Percentiles rank a stretch among this genome's conserved stretches.
Conservation (phyloP, 192 early-diverging fungal species). For the Coemansia sp. region DNA sequence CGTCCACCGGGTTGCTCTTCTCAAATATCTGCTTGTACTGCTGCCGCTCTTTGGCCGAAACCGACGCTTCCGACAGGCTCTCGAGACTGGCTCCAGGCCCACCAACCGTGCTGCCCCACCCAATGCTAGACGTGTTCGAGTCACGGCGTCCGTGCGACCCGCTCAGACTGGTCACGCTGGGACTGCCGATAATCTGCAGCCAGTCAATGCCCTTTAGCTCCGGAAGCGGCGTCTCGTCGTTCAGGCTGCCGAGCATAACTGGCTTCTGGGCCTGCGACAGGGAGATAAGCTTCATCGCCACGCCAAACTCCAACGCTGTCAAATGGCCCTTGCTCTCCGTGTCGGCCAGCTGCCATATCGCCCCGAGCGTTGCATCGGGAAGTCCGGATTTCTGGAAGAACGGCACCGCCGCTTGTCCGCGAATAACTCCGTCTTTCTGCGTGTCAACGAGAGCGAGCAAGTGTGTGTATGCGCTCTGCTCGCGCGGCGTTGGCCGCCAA, state of each 20-base stretch:
- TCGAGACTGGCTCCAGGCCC: conserved; percentile 6
- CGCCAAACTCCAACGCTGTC: conserved; percentile 68
- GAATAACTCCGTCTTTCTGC: conserved; percentile 63
- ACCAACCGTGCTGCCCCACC: conserved; percentile 29
- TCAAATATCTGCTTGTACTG: conserved; percentile 66
- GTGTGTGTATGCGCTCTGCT: conserved; percentile 62
- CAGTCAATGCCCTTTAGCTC: conserved; percentile 59
- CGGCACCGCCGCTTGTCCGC: conserved; percentile 66
- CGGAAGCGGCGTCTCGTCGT: conserved; percentile 56
- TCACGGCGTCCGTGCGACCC: conserved; percentile 24
- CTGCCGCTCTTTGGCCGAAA: conserved; percentile 56
- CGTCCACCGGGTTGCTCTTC: conserved; percentile 58
- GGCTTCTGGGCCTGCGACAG: conserved; percentile 74
- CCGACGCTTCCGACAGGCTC: conserved; percentile 13
- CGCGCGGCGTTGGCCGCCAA: conserved; percentile 61
- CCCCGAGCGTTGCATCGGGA: conserved; percentile 58
- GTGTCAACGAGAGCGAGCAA: conserved; percentile 64
- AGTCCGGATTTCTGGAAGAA: conserved; percentile 76
- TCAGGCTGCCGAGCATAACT: conserved; percentile 53
- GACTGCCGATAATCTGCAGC: conserved; percentile 11
- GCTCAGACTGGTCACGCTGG: conserved; percentile 3
- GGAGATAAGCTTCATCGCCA: conserved; percentile 87
- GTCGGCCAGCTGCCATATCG: conserved; percentile 90
- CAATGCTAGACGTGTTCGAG: conserved; percentile 42
- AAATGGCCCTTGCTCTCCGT: conserved; percentile 73